These are phyloP conservation scores for Colletotrichum liriopes DNA, from an alignment of 2,329 filamentous ascomycete species.

Conservation along the genomic window DNA sequence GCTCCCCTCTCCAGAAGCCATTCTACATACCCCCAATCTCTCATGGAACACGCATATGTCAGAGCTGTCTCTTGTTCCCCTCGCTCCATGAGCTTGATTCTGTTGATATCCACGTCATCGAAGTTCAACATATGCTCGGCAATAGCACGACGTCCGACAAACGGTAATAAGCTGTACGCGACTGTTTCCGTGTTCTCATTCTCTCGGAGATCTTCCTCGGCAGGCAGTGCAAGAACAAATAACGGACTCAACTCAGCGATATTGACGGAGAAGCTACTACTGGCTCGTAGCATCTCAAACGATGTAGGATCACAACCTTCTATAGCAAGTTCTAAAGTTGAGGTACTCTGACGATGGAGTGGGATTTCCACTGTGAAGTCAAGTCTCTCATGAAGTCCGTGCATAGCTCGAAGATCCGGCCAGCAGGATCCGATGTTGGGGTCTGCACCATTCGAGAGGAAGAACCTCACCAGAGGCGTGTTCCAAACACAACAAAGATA, in stretches of 20 bases:
- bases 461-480: constrained; percentile 1
- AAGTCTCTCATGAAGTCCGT: not conserved
- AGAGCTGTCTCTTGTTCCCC: constrained; percentile 7
- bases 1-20: constrained; percentile 20
- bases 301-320: not conserved
- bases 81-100: not conserved
- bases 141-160: not conserved
- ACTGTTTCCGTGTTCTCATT: not conserved
- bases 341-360: constrained; percentile 4
- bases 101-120: not conserved
- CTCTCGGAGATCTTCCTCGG: not conserved
- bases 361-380: not conserved
- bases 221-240: not conserved
- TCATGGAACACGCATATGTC: not conserved
- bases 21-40: constrained; percentile 12
- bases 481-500: constrained; percentile 2
- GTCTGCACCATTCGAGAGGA: constrained; percentile 15
- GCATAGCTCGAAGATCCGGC: not conserved
- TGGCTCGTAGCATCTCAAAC: constrained; percentile 3
- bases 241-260: not conserved
- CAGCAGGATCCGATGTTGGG: constrained; percentile 13
- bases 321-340: not conserved
- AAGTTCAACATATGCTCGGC: constrained; percentile 12
- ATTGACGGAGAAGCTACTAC: not conserved
- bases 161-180: not conserved